Percentiles rank a stretch among this genome's conserved stretches.
Conservation (phyloP, 495 filamentous ascomycete species). For the Hypoxylon fuscum region DNA sequence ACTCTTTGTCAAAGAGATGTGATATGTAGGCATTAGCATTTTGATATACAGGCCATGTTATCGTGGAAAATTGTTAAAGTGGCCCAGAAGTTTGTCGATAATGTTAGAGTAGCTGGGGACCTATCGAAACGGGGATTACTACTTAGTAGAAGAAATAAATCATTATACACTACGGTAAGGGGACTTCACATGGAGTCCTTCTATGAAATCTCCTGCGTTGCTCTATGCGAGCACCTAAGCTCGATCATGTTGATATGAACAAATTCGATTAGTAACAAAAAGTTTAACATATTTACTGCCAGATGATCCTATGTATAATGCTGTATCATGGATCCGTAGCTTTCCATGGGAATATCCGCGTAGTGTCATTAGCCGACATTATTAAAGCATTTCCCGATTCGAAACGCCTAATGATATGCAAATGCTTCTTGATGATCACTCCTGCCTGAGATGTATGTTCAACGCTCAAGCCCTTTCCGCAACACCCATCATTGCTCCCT, state of each 20-base stretch:
- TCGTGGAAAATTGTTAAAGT: no score
- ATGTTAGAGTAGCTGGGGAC: no score
- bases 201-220: no score
- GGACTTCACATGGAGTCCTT: no score
- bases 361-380: constrained; percentile 1
- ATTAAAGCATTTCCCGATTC: constrained; percentile 5
- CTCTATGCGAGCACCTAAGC: no score
- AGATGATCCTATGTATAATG: not conserved
- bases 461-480: not conserved
- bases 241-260: no score
- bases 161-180: no score
- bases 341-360: constrained; percentile 32
- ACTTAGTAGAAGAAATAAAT: no score
- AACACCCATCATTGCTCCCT: not conserved
- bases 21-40: not conserved
- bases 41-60: not conserved
- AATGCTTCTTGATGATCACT: constrained; percentile 5
- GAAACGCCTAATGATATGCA: constrained; percentile 32
- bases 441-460: not conserved
- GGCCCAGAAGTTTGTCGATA: no score
- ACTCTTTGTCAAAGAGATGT: not conserved
- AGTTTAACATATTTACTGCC: not conserved
- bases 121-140: no score
- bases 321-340: not conserved
- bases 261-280: no score